Evolutionary conservation across 805 yeast species (phyloP).

Genomic region (Myxozyma sirexii): DNA sequence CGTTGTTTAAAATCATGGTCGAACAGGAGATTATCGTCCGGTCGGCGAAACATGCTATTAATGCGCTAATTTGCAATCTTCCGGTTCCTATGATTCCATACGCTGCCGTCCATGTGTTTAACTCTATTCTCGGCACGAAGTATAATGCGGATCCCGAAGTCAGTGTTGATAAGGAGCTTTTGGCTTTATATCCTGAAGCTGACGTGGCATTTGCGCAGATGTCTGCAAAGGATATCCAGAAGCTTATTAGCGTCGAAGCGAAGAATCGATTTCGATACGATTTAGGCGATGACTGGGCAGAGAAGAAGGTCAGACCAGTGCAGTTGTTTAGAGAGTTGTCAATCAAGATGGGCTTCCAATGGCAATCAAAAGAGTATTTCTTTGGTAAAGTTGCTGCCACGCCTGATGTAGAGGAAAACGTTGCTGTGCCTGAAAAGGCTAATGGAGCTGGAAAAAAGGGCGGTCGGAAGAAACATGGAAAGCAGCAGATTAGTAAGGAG

Average conservation of each 20-base stretch:
- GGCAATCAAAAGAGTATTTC: constrained; percentile 58
- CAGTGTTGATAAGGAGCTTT: constrained; percentile 43
- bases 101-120: constrained; percentile 70
- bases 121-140: constrained; percentile 61
- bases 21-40: constrained; percentile 78
- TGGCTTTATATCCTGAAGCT: constrained; percentile 44
- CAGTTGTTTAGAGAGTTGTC: constrained; percentile 73
- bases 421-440: background rate
- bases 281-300: constrained; percentile 56
- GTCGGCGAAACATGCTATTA: constrained; percentile 72
- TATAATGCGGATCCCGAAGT: constrained; percentile 50
- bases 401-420: constrained; percentile 10
- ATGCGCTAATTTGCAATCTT: constrained; percentile 49
- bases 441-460: background rate
- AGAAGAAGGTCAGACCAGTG: constrained; percentile 42
- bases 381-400: constrained; percentile 47
- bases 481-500: constrained; percentile 3
- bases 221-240: constrained; percentile 51
- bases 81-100: constrained; percentile 61
- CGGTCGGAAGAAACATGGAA: constrained; percentile 11
- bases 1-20: constrained; percentile 49
- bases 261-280: constrained; percentile 62
- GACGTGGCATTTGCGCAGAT: constrained; percentile 50
- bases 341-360: constrained; percentile 81
- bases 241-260: constrained; percentile 57